Evolutionary conservation across 2,329 filamentous ascomycete genomes (phyloP).

Genomic region (Stagonosporopsis tanaceti): DNA sequence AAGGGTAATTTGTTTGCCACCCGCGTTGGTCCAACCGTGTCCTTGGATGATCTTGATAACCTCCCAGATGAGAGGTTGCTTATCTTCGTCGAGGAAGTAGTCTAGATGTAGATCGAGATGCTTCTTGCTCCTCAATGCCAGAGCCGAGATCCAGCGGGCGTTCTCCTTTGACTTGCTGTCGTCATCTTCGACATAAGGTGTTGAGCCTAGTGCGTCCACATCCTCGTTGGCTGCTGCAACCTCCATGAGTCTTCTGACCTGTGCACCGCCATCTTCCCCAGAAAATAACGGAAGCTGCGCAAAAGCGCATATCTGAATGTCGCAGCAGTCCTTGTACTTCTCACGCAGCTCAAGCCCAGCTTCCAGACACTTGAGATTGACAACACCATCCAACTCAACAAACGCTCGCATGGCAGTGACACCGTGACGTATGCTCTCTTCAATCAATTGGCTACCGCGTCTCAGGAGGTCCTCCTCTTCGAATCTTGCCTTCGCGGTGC

Average conservation of each 20-base stretch:
- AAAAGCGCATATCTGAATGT: conserved; percentile 74
- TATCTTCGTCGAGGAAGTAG: conserved; percentile 66
- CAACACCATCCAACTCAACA: conserved; percentile 72
- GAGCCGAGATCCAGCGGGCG: conserved; percentile 68
- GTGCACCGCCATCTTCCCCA: conserved; percentile 56
- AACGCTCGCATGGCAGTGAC: conserved; percentile 76
- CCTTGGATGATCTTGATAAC: conserved; percentile 62
- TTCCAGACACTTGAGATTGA: conserved; percentile 64
- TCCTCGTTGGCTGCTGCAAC: conserved; percentile 52
- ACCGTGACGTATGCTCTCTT: conserved; percentile 69
- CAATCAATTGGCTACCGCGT: conserved; percentile 70
- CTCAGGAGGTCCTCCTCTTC: conserved; percentile 68
- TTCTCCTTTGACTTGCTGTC: conserved; percentile 61
- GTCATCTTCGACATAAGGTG: conserved; percentile 72
- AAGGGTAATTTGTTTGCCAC: conserved; percentile 54
- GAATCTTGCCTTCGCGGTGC: conserved; percentile 69
- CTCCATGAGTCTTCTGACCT: conserved; percentile 62
- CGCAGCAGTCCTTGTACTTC: conserved; percentile 61
- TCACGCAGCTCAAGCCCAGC: conserved; percentile 66
- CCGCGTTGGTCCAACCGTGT: conserved; percentile 57
- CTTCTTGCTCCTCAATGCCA: conserved; percentile 59
- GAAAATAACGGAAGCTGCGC: conserved; percentile 75
- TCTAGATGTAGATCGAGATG: conserved; percentile 77
- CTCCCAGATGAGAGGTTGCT: conserved; percentile 62
- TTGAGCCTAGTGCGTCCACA: conserved; percentile 70